Evolutionary conservation across 345 rosid species (phyloP), one percentile per base, ranked within the genome.

Genomic region (Eutrema japonicum): DNA sequence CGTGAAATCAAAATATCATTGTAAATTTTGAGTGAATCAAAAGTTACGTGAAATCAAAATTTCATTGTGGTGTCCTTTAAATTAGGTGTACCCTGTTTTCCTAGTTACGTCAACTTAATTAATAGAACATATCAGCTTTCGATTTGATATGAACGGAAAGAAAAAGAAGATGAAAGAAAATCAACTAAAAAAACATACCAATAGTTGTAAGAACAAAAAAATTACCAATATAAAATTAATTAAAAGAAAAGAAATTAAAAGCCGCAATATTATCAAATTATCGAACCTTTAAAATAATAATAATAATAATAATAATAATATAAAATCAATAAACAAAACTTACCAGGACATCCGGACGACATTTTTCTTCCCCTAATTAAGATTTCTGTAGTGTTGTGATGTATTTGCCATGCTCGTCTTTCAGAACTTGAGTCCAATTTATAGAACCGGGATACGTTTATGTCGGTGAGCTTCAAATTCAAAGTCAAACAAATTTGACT

Each of bases 261-360:
- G 33, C 32, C 32, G 12, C 4, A 30, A 10, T 6, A 67, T 41
- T 14, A 53, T 30, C 12, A 10, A 52, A 14, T 16, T 32, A 68
- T 26, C 26, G 26, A 22, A 22, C 26, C 26, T 22, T 22, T 22
- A 22, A 22, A 22, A 22, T 22, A 22, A 22, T 18, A 22, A 22
- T 22, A 22, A 22, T 22, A 22, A 22, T 22, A 22, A 22, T 22
- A 0, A 1, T 22, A 22, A 22, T 22, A 22, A 22, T 51, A 27
- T n/a, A 18, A 52, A 36, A 50, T 22, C 8, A 42, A 51, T 0
- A 36, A 10, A 32, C 8, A 14, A 38, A 46, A 30, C 7, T 57
- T 57, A 74, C 72, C 38, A 66, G 18, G 53, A 49, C 78, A 74
- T 2, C 49, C n/a, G 0, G 61, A 57, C 56, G 78, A 66, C 78